Percentiles rank a stretch among this genome's conserved stretches.
phyloP scores from a whole-genome alignment of 352 stramenopile species.

The Phytophthora quininea region DNA sequence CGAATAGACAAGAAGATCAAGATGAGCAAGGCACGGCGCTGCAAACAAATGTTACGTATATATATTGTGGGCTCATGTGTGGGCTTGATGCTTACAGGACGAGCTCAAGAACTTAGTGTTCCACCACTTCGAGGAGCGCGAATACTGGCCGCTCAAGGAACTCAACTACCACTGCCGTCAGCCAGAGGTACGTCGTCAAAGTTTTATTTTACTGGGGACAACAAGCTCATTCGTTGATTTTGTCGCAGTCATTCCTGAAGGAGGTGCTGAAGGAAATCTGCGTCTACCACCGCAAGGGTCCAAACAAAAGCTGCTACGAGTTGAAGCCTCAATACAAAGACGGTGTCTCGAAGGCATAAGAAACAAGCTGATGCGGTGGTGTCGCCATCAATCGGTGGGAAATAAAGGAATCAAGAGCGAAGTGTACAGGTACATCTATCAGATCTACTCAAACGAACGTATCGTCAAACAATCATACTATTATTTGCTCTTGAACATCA shows the following conservation, averaged over 20 bases:
- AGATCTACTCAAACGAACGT: no score
- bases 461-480: no score
- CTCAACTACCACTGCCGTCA: slow-evolving; percentile 89
- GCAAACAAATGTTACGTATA: no score
- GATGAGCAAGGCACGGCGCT: slow-evolving; percentile 79
- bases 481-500: no score
- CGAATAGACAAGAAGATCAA: slow-evolving; percentile 89
- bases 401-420: no score
- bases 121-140: slow-evolving; percentile 87
- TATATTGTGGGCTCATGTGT: neutral
- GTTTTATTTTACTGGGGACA: neutral
- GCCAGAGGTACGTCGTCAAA: slow-evolving; percentile 62
- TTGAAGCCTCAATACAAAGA: slow-evolving; percentile 91
- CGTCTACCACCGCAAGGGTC: slow-evolving; percentile 87
- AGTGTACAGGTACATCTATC: no score
- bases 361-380: no score
- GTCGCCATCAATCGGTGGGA: no score
- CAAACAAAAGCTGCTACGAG: slow-evolving; percentile 92
- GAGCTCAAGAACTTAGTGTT: slow-evolving; percentile 90
- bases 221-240: neutral
- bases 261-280: slow-evolving; percentile 91
- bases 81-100: slow-evolving; percentile 46
- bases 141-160: slow-evolving; percentile 89
- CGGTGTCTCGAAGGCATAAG: slow-evolving; percentile 26
- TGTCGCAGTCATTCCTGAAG: slow-evolving; percentile 82